Conservation (phyloP, 2,329 filamentous ascomycete species). For the Calycina marina region DNA sequence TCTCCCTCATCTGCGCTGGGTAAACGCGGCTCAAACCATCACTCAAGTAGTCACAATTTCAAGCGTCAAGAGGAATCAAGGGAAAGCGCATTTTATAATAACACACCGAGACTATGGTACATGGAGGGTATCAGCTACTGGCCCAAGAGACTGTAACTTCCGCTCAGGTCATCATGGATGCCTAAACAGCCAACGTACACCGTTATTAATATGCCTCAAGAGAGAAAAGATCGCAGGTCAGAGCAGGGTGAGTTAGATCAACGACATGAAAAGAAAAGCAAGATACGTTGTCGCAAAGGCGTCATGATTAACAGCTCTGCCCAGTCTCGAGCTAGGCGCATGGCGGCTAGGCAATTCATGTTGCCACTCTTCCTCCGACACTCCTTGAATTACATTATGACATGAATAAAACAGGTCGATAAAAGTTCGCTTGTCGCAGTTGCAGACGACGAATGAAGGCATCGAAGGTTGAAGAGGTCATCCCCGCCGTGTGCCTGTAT, state of each 20-base stretch:
- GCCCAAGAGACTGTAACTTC: conserved; percentile 3
- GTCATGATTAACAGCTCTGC: no score
- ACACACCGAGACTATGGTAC: conserved; percentile 4
- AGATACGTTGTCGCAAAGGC: not conserved
- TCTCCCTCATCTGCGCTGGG: no score
- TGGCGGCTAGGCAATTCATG: not conserved
- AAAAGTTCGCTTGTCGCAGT: no score
- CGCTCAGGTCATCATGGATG: conserved; percentile 4
- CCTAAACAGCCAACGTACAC: conserved; percentile 1
- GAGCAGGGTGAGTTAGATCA: not conserved
- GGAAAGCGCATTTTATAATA: conserved; percentile 1
- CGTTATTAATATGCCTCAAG: not conserved
- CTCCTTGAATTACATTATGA: not conserved
- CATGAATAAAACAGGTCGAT: no score
- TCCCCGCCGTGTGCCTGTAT: no score
- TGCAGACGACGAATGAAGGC: no score
- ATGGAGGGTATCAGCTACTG: conserved; percentile 3
- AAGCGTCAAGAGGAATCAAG: no score
- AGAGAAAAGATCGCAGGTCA: conserved; percentile 1
- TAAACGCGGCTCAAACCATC: no score
- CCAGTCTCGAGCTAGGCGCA: no score
- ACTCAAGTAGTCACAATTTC: no score
- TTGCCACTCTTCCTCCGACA: not conserved
- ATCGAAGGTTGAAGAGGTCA: no score
- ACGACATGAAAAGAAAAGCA: conserved; percentile 1